phyloP scores from a whole-genome alignment of 306 rosid genomes.

The Dryas alaskensis region DNA sequence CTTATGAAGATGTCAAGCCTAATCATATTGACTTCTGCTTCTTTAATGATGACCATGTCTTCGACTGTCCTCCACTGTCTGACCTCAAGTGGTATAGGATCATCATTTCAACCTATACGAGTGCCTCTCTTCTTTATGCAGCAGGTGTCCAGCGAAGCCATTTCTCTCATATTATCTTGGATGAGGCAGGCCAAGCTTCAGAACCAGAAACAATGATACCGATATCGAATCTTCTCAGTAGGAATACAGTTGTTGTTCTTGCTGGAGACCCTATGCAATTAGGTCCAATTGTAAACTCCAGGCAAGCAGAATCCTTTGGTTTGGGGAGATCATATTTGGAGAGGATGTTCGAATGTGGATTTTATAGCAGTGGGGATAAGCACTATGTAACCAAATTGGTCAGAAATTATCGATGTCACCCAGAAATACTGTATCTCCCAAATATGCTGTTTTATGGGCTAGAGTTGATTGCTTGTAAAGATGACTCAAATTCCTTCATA shows the following conservation, averaged over 20 bases:
- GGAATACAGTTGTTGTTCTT: conserved; percentile 74
- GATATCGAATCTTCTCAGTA: conserved; percentile 55
- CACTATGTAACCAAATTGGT: conserved; percentile 65
- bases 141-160: conserved; percentile 70
- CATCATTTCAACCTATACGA: conserved; percentile 76
- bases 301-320: conserved; percentile 52
- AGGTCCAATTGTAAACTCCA: conserved; percentile 88
- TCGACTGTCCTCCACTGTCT: conserved; percentile 61
- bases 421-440: conserved; percentile 77
- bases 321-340: conserved; percentile 78
- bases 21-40: conserved; percentile 58
- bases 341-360: conserved; percentile 54
- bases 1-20: conserved; percentile 65
- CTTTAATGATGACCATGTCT: conserved; percentile 52
- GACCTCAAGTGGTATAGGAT: conserved; percentile 58
- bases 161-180: conserved; percentile 90
- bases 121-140: conserved; percentile 61
- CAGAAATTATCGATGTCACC: conserved; percentile 82
- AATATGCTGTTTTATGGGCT: conserved; percentile 63
- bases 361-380: conserved; percentile 51
- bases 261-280: conserved; percentile 97
- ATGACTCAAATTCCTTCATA: conserved; percentile 36
- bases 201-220: conserved; percentile 92
- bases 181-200: conserved; percentile 98
- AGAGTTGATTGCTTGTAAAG: conserved; percentile 78